Conservation (phyloP, 2,329 filamentous ascomycete species). For the Xylaria sp. region DNA sequence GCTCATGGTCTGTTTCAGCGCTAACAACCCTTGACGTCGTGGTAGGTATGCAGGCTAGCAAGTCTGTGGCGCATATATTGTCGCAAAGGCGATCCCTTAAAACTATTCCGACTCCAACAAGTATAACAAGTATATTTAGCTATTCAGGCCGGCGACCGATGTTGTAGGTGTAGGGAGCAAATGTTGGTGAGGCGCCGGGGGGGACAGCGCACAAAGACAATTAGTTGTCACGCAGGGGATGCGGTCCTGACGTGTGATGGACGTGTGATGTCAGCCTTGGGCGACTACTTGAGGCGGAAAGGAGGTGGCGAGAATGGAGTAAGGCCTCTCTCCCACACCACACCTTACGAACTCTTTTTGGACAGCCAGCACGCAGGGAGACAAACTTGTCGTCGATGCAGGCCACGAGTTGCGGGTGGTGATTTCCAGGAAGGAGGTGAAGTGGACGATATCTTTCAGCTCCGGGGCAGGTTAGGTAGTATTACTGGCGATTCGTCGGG, state of each 20-base stretch:
- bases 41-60: constrained; percentile 26
- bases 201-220: constrained; percentile 20
- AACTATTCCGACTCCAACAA: constrained; percentile 23
- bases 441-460: constrained; percentile 27
- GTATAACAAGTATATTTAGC: constrained; percentile 10
- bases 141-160: constrained; percentile 1
- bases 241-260: constrained; percentile 31
- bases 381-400: constrained; percentile 24
- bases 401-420: constrained; percentile 18
- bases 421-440: constrained; percentile 17
- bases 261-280: constrained; percentile 31
- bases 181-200: constrained; percentile 17
- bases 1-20: constrained; percentile 36
- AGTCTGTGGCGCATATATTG: constrained; percentile 13
- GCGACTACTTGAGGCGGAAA: constrained; percentile 16
- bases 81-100: constrained; percentile 29
- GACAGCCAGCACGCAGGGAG: constrained; percentile 32
- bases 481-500: constrained; percentile 26
- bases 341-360: constrained; percentile 18
- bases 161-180: constrained; percentile 8
- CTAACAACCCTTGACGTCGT: constrained; percentile 9
- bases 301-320: constrained; percentile 23
- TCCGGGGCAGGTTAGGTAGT: constrained; percentile 27
- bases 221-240: constrained; percentile 33
- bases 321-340: constrained; percentile 14